Evolutionary conservation across 208 protist genomes (phyloP), one percentile per base, ranked within the genome.

Genomic region (Acanthamoeba triangularis): DNA sequence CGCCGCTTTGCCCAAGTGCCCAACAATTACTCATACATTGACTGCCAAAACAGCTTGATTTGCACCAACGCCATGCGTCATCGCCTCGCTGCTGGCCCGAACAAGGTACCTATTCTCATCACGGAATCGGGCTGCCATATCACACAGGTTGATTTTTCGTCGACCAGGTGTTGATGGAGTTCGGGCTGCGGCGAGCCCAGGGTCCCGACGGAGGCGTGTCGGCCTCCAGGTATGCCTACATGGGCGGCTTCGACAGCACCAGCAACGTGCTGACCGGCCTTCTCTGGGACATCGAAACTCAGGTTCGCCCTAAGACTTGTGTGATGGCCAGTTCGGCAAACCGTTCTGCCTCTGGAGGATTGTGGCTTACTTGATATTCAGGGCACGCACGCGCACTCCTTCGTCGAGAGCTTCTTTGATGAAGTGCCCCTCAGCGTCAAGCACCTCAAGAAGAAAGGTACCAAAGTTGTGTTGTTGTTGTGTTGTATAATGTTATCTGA

Each of bases 181-280:
- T 99, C 96, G 99, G 99, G 47, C 94, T 99, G 13, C 90, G 99
- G n/a, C 78, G 99, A 23, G 99, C 99, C 6, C 99, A 99, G 84
- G 98, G 98, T 3, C 97, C 97, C 1, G 98, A 99, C 95, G 98
- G 98, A 4, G 98, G 94, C n/a, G 95, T 99, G 82, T 98, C 97
- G 13, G 98, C 98, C 3, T 98, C 98, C 0, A 74, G 97, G 20
- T 99, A 99, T 74, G 18, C 97, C 52, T 97, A 98, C 90, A 97
- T 99, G 30, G 98, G 98, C 54, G 98, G 98, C 30, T 99, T 98
- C 78, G 96, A 99, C 90, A 96, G 78, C 63, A 99, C 98, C 11
- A 97, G 87, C 28, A 99, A 99, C 85, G 97, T 99, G 3, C 28
- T 98, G 1, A 98, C 98, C 1, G 98, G 98, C 28, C 97, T 98